These are phyloP conservation scores for Umbelopsis isabellina DNA, from an alignment of 192 early-diverging fungal genomes.

Conservation along the genomic window DNA sequence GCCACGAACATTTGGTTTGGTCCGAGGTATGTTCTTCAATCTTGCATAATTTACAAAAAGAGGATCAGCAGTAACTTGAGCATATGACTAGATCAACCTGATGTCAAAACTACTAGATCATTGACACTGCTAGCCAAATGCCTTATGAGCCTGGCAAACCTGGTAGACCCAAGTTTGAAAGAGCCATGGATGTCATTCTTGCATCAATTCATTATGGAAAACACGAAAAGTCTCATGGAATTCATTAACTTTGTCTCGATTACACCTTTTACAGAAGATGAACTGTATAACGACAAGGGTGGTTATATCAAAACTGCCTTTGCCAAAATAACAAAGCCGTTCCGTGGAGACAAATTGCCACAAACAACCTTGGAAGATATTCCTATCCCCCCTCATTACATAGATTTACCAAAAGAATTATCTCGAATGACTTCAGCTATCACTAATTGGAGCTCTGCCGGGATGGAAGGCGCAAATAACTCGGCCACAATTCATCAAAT, in stretches of 20 bases:
- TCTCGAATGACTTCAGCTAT: conserved; percentile 14
- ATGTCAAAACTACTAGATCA: conserved; percentile 56
- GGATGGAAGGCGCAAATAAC: neutral
- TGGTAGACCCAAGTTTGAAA: conserved; percentile 64
- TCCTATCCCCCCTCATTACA: conserved; percentile 28
- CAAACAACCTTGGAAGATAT: conserved; percentile 25
- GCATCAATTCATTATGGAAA: conserved; percentile 62
- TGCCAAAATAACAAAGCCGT: neutral
- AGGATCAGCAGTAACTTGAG: neutral
- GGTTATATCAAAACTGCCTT: neutral
- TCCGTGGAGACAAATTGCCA: neutral
- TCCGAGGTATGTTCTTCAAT: conserved; percentile 36
- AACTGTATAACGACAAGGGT: neutral
- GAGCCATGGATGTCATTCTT: conserved; percentile 73
- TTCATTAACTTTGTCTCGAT: conserved; percentile 67
- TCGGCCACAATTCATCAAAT: neutral
- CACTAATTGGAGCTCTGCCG: neutral
- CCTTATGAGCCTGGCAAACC: conserved; percentile 71
- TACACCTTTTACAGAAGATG: neutral
- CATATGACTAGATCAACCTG: conserved; percentile 52
- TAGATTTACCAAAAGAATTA: conserved; percentile 29
- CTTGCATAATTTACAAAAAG: neutral
- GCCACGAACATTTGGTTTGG: conserved; percentile 72
- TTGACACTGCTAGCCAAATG: conserved; percentile 75
- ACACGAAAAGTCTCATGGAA: conserved; percentile 56